Conservation (phyloP, 139 green algal genomes). For the Micromonas commoda region DNA sequence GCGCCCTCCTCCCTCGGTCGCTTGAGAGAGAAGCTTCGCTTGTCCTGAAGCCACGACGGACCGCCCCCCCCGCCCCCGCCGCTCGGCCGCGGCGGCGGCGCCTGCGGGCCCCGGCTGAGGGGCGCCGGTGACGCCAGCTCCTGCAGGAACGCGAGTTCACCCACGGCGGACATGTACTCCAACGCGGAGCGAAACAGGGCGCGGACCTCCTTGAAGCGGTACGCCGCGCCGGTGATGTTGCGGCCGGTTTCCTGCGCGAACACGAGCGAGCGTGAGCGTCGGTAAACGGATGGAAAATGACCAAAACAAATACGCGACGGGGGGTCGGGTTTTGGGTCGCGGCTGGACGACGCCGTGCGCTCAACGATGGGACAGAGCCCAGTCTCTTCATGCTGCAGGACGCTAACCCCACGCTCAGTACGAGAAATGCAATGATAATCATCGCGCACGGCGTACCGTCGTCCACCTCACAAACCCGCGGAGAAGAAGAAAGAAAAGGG, state of each 20-base stretch:
- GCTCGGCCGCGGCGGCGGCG: no score
- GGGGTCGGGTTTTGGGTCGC: no score
- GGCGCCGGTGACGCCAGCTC: neutral
- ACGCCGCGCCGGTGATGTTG: slow-evolving; percentile 9
- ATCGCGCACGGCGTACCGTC: no score
- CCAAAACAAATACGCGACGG: neutral
- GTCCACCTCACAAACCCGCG: no score
- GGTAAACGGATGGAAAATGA: neutral
- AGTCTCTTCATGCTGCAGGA: neutral
- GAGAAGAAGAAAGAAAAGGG: neutral
- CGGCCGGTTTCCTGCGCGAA: neutral
- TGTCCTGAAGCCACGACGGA: neutral
- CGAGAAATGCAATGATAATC: neutral
- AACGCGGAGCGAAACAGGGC: neutral
- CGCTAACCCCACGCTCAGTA: neutral
- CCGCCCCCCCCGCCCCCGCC: no score
- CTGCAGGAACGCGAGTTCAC: neutral
- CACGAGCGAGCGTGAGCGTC: neutral
- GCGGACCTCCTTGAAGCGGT: slow-evolving; percentile 13
- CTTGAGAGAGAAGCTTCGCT: neutral
- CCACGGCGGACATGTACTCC: neutral
- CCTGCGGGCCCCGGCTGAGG: neutral
- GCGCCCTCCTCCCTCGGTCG: neutral
- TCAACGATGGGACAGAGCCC: neutral
- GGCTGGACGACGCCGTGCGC: neutral